A percentile compares a stretch with the other conserved stretches of the same genome.
phyloP scores from a whole-genome alignment of 352 stramenopile genomes.

The Pythium dissotocum region DNA sequence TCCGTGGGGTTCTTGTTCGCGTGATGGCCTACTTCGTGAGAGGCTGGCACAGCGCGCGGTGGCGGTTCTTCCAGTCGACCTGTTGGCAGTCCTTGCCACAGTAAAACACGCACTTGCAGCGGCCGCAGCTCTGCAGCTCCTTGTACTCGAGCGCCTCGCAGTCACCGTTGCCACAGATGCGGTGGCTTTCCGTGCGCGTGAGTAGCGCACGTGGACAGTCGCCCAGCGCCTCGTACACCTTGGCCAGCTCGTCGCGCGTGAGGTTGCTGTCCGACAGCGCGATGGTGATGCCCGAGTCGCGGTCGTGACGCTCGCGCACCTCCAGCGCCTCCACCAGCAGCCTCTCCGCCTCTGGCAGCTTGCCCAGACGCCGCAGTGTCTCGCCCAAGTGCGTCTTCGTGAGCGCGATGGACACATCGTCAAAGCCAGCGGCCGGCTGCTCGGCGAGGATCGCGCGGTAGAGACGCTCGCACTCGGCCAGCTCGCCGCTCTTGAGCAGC shows the following conservation, averaged over 20 bases:
- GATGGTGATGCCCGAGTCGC: constrained; percentile 32
- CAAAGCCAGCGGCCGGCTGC: constrained; percentile 56
- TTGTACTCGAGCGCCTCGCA: constrained; percentile 58
- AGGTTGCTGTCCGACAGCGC: constrained; percentile 61
- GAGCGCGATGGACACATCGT: constrained; percentile 55
- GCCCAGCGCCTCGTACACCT: constrained; percentile 65
- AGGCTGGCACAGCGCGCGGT: constrained; percentile 48
- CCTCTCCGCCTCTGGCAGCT: constrained; percentile 49
- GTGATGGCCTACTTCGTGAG: constrained; percentile 1
- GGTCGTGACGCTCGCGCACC: constrained; percentile 45
- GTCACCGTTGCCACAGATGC: constrained; percentile 52
- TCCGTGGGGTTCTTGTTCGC: background rate
- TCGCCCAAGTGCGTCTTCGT: constrained; percentile 58
- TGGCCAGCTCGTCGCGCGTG: constrained; percentile 70
- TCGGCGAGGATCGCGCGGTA: constrained; percentile 46
- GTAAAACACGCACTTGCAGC: constrained; percentile 74
- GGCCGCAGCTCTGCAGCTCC: constrained; percentile 50
- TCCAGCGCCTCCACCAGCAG: constrained; percentile 46
- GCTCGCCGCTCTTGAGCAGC: constrained; percentile 41
- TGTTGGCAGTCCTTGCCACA: constrained; percentile 64
- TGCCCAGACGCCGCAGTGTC: constrained; percentile 46
- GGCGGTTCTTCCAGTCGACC: constrained; percentile 66
- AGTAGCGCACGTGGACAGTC: constrained; percentile 46
- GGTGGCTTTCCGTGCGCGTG: constrained; percentile 41
- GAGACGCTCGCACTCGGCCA: constrained; percentile 42